Percentiles rank a stretch among this genome's conserved stretches.
Evolutionary conservation across 1,284 basidiomycete genomes (phyloP).

Genomic region (Mycena sp.): DNA sequence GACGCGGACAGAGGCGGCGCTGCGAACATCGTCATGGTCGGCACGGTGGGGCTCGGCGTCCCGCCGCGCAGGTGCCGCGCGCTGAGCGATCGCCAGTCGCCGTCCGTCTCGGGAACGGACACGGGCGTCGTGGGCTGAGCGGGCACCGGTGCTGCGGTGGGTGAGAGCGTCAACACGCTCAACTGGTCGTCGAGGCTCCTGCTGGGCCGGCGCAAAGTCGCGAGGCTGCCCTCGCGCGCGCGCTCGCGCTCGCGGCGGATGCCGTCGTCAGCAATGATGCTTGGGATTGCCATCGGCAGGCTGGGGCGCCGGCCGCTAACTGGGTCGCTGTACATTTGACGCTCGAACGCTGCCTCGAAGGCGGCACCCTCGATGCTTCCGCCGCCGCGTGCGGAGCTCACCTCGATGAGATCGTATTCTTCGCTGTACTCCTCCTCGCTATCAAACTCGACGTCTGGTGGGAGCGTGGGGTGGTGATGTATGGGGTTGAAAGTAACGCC

Average conservation of each 20-base stretch:
- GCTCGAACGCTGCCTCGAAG: slow-evolving; percentile 27
- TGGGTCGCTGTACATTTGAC: slow-evolving; percentile 28
- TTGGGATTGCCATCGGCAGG: slow-evolving; percentile 26
- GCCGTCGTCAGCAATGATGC: neutral
- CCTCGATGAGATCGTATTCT: slow-evolving; percentile 27
- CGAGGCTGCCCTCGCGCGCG: slow-evolving; percentile 24
- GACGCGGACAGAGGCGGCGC: too few relatives aligned
- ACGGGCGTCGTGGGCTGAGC: too few relatives aligned
- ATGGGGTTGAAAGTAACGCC: slow-evolving; percentile 44
- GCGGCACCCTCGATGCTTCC: slow-evolving; percentile 21
- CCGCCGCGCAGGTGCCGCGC: too few relatives aligned
- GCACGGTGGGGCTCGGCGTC: slow-evolving; percentile 26
- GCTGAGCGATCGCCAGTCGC: slow-evolving; percentile 52
- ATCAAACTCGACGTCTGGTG: slow-evolving; percentile 28
- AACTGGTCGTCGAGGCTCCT: slow-evolving; percentile 28
- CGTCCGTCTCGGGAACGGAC: slow-evolving; percentile 56
- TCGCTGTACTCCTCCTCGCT: slow-evolving; percentile 13
- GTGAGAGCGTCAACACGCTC: too few relatives aligned
- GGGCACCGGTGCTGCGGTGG: too few relatives aligned
- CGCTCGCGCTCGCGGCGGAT: too few relatives aligned
- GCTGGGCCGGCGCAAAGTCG: slow-evolving; percentile 33
- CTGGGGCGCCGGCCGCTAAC: slow-evolving; percentile 17
- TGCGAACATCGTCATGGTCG: slow-evolving; percentile 16
- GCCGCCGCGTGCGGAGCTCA: slow-evolving; percentile 20
- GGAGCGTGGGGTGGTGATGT: slow-evolving; percentile 33